A percentile compares a stretch with the other conserved stretches of the same genome.
Conservation (phyloP, 1,284 basidiomycete genomes). For the Apiotrichum brassicae region DNA sequence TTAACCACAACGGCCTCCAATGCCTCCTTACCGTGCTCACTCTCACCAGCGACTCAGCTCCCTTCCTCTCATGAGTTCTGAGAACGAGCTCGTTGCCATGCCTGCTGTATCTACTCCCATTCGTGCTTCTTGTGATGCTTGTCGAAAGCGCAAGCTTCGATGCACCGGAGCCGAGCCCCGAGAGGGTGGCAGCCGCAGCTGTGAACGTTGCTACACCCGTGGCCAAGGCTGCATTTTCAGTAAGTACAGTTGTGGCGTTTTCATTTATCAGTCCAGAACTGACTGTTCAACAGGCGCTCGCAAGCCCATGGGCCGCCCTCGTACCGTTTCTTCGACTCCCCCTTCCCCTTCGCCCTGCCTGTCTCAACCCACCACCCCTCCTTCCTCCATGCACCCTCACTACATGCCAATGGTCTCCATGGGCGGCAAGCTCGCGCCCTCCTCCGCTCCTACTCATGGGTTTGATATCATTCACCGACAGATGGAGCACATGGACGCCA, state of each 20-base stretch:
- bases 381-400: background rate
- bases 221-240: background rate
- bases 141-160: conserved; percentile 1
- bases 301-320: conserved; percentile 3
- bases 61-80: background rate
- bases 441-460: background rate
- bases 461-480: background rate
- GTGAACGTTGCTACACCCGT: background rate
- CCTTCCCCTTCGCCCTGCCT: background rate
- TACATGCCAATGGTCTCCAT: background rate
- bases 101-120: background rate
- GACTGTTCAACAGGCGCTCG: background rate
- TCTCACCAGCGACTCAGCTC: background rate
- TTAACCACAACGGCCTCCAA: no score
- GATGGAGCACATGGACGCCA: no score
- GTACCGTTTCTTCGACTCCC: background rate
- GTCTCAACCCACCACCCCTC: background rate
- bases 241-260: background rate
- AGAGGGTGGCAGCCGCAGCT: background rate
- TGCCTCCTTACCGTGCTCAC: background rate
- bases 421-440: background rate
- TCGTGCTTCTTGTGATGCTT: background rate
- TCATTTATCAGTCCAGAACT: background rate
- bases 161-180: conserved; percentile 2
- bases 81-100: background rate